A percentile compares a stretch with the other conserved stretches of the same genome.
Evolutionary conservation across 2,329 filamentous ascomycete genomes (phyloP).

Genomic region (Blumeria graminis): DNA sequence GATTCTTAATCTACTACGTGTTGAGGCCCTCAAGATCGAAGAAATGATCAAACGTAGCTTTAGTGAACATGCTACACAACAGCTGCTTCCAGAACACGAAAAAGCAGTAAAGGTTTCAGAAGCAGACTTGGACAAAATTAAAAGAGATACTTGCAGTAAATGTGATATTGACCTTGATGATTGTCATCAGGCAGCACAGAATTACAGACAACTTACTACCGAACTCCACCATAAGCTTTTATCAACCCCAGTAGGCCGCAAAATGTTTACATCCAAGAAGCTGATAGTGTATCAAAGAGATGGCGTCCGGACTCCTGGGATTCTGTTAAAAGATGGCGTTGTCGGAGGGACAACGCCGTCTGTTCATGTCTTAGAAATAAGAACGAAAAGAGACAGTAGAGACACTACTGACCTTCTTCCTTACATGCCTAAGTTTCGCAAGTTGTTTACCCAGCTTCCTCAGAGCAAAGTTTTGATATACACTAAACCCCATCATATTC

Average conservation of each 20-base stretch:
- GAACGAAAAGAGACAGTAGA: slow-evolving; percentile 38
- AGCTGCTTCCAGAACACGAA: slow-evolving; percentile 80
- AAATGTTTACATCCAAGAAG: slow-evolving; percentile 52
- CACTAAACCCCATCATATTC: slow-evolving; percentile 43
- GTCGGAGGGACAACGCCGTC: slow-evolving; percentile 38
- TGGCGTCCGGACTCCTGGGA: slow-evolving; percentile 57
- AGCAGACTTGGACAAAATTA: slow-evolving; percentile 73
- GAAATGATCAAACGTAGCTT: slow-evolving; percentile 99
- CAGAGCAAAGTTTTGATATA: slow-evolving; percentile 41
- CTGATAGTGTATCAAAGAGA: slow-evolving; percentile 70
- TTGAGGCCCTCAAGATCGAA: slow-evolving; percentile 93
- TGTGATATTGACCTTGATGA: slow-evolving; percentile 61
- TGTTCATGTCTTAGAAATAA: slow-evolving; percentile 59
- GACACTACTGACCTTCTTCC: slow-evolving; percentile 71
- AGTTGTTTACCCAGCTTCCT: slow-evolving; percentile 42
- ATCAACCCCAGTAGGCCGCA: slow-evolving; percentile 57
- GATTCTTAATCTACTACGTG: slow-evolving; percentile 85
- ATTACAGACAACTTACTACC: slow-evolving; percentile 53
- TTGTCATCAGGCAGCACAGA: slow-evolving; percentile 62
- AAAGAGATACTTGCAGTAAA: slow-evolving; percentile 56
- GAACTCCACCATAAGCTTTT: slow-evolving; percentile 59
- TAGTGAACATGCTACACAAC: slow-evolving; percentile 92
- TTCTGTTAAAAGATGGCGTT: slow-evolving; percentile 54
- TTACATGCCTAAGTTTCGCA: slow-evolving; percentile 48
- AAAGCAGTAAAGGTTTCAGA: slow-evolving; percentile 83